Percentiles rank a stretch among this genome's conserved stretches.
These are phyloP conservation scores for Cladophialophora exuberans DNA, from an alignment of 2,329 filamentous ascomycete genomes.

Conservation along the genomic window DNA sequence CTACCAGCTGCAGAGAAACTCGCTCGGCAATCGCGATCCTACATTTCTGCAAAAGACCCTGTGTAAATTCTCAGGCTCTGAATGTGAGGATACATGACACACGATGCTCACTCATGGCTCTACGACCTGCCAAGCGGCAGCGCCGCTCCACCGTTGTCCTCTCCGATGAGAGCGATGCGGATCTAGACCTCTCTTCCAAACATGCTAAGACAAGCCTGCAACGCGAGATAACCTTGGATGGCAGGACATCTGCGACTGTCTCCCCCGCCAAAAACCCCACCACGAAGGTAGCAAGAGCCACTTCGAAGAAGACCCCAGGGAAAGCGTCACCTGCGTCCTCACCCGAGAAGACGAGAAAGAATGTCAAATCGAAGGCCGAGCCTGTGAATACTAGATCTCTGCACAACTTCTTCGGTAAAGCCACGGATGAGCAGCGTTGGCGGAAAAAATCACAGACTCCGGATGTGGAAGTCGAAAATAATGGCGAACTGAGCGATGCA, in stretches of 20 bases:
- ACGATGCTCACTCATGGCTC: slow-evolving; percentile 30
- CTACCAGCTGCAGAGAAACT: neutral
- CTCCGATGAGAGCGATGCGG: slow-evolving; percentile 30
- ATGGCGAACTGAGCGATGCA: slow-evolving; percentile 35
- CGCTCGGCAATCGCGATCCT: neutral
- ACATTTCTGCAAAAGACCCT: no score
- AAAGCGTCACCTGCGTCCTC: slow-evolving; percentile 36
- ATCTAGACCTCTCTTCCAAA: slow-evolving; percentile 9
- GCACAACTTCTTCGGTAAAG: slow-evolving; percentile 46
- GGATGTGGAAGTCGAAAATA: slow-evolving; percentile 23
- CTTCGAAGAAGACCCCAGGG: slow-evolving; percentile 8
- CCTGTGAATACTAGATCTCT: slow-evolving; percentile 40
- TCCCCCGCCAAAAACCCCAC: slow-evolving; percentile 24
- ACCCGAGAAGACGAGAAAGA: slow-evolving; percentile 40
- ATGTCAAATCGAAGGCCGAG: slow-evolving; percentile 22
- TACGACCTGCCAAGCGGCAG: slow-evolving; percentile 35
- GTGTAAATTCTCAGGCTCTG: neutral
- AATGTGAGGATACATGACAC: neutral
- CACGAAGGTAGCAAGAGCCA: slow-evolving; percentile 13
- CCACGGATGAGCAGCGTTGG: slow-evolving; percentile 46
- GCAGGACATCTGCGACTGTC: slow-evolving; percentile 22
- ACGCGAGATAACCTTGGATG: slow-evolving; percentile 28
- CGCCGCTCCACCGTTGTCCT: slow-evolving; percentile 31
- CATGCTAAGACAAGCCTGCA: slow-evolving; percentile 12
- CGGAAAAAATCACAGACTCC: slow-evolving; percentile 35